Conservation (phyloP, 495 filamentous ascomycete species). For the Extremus antarcticus region DNA sequence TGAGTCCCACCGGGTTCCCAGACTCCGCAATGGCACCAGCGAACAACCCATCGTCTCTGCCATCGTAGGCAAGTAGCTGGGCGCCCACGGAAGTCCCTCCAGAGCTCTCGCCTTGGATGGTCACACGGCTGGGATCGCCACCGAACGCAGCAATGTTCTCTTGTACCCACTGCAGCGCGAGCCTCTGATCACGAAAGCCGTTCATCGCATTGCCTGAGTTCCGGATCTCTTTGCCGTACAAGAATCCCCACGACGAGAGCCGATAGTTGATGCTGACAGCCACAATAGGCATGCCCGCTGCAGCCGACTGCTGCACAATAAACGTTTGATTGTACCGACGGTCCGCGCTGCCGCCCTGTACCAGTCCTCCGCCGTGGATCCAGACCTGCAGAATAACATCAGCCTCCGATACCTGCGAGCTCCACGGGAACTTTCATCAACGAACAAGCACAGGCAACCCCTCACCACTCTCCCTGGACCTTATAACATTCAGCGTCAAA, state of each 20-base stretch:
- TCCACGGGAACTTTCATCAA: too few species aligned
- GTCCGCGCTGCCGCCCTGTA: constrained; percentile 31
- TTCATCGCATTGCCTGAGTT: constrained; percentile 51
- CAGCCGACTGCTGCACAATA: constrained; percentile 29
- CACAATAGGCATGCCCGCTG: constrained; percentile 24
- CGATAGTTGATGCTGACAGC: constrained; percentile 38
- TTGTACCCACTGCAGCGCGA: constrained; percentile 28
- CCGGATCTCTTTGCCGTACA: constrained; percentile 50
- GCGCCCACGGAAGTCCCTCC: constrained; percentile 62
- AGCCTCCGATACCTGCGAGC: constrained; percentile 44
- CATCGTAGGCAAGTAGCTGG: constrained; percentile 59
- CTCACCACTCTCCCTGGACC: not conserved
- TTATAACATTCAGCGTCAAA: constrained; percentile 25
- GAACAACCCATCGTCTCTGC: constrained; percentile 21
- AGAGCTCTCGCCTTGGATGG: constrained; percentile 64
- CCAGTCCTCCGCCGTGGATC: constrained; percentile 38
- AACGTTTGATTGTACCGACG: constrained; percentile 43
- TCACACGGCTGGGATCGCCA: constrained; percentile 40
- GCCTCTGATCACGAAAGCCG: constrained; percentile 28
- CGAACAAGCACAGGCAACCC: not conserved
- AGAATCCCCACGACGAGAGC: constrained; percentile 49
- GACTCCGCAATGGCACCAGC: not conserved
- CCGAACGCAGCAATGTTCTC: constrained; percentile 32
- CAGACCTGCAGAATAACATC: constrained; percentile 30
- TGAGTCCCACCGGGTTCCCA: not conserved